Percentiles rank a stretch among this genome's conserved stretches.
Conservation (phyloP, 176 grass and related monocot species). For the Oryza meyeriana region DNA sequence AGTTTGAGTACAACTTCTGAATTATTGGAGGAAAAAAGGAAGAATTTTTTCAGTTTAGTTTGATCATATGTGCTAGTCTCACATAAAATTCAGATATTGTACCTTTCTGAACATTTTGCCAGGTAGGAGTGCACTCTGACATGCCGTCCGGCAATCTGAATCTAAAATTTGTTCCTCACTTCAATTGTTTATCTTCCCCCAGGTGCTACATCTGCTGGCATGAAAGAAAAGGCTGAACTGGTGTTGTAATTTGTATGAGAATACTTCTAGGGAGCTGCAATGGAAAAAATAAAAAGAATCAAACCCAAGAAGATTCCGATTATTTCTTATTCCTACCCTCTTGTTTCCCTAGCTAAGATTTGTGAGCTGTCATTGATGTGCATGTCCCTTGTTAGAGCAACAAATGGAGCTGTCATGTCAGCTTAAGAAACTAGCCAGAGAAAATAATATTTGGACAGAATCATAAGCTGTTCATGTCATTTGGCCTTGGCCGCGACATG, state of each 20-base stretch:
- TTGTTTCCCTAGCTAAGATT: not conserved
- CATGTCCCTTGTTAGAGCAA: slow-evolving; percentile 23
- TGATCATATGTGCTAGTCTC: not conserved
- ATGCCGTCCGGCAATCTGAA: slow-evolving; percentile 5
- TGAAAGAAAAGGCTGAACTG: not conserved
- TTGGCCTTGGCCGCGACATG: slow-evolving; percentile 4
- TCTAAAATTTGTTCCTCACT: not conserved
- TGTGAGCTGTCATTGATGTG: slow-evolving; percentile 27
- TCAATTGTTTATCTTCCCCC: slow-evolving; percentile 23
- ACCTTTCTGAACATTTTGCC: not conserved
- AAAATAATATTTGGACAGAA: slow-evolving; percentile 24
- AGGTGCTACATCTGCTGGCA: slow-evolving; percentile 8
- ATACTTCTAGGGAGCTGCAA: not conserved
- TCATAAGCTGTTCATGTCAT: slow-evolving; percentile 8
- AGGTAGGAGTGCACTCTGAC: not conserved
- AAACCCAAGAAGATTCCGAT: slow-evolving; percentile 34
- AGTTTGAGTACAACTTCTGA: not conserved
- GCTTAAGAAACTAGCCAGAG: slow-evolving; percentile 14
- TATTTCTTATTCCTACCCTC: not conserved
- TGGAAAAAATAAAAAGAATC: not conserved
- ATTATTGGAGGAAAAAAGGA: not conserved
- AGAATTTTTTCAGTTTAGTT: not conserved
- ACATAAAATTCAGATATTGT: not conserved
- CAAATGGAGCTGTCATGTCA: slow-evolving; percentile 40
- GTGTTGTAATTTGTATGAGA: not conserved